These are phyloP conservation scores for Platanthera guangdongensis DNA, from an alignment of 106 monocot genomes.

Conservation along the genomic window DNA sequence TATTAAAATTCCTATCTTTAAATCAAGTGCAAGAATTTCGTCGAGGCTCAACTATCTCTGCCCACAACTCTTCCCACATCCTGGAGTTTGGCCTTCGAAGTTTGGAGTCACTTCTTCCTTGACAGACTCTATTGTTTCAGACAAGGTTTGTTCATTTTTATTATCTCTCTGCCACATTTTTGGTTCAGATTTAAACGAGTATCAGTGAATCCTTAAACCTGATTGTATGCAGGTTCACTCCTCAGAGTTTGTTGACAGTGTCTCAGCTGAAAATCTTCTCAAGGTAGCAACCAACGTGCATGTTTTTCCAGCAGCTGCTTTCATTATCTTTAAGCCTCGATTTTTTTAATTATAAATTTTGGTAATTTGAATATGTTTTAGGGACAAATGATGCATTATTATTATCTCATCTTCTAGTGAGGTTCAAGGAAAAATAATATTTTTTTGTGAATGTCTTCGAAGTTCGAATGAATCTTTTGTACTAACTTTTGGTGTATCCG, in stretches of 20 bases:
- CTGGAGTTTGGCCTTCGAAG: slow-evolving; percentile 38
- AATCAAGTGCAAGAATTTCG: slow-evolving; percentile 83
- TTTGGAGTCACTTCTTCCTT: slow-evolving; percentile 2
- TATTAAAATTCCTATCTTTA: slow-evolving; percentile 74
- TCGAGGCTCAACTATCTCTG: slow-evolving; percentile 79
- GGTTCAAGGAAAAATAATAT: neutral
- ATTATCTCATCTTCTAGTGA: neutral
- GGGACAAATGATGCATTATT: neutral
- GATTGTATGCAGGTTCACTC: slow-evolving; percentile 32
- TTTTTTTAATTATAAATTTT: neutral
- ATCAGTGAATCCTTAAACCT: neutral
- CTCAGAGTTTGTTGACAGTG: slow-evolving; percentile 18
- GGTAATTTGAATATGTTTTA: neutral
- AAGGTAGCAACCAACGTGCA: slow-evolving; percentile 46
- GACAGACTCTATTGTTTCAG: slow-evolving; percentile 20
- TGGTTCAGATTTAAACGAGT: neutral
- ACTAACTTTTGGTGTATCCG: neutral
- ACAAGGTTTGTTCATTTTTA: slow-evolving; percentile 49
- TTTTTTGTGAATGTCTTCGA: neutral
- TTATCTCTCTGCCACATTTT: slow-evolving; percentile 8
- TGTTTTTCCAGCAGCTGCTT: neutral
- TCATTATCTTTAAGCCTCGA: neutral
- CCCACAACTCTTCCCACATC: slow-evolving; percentile 76
- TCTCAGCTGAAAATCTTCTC: slow-evolving; percentile 84
- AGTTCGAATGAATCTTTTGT: neutral